Evolutionary conservation across 352 stramenopile species (phyloP), one percentile per base, ranked within the genome.

Genomic region (Pythium brassicae): DNA sequence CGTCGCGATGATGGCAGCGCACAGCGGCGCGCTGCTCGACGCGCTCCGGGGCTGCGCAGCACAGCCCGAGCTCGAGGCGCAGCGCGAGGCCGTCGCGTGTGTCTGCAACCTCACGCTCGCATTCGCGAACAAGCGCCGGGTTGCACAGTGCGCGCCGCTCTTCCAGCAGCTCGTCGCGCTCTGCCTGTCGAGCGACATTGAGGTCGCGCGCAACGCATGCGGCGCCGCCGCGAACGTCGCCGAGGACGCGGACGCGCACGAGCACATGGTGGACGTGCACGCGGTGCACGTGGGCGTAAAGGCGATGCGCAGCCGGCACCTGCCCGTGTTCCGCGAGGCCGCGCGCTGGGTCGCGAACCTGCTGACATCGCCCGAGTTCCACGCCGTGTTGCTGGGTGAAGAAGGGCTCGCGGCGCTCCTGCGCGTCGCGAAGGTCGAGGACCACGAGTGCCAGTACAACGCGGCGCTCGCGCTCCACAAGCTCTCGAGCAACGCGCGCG

Each of bases 361-460:
- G 50, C 55, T 98, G 34, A 87, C 72, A 9, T 95, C 90, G 2
- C 61, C 62, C 20, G 81, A 87, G 40, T 84, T 87, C 45, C 93
- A 98, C 62, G 47, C 65, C 15, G 54, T 86, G 40, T 77, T 98
- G 57, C 63, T 98, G 10, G 65, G 78, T 20, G 84, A 89, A 58
- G 76, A 96, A n/a, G 95, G 93, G 0, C 68, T 98, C 53, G 34
- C 65, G n/a, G 79, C 78, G 22, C 63, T 98, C 12, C 65, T 97
- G 40, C 72, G 83, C 39, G 75, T 98, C 19, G 89, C 92, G 15
- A 92, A 91, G 62, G 76, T 89, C 44, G 90, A 98, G 47, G 76
- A 95, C 63, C 78, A 97, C 61, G 93, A 95, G 67, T 94, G 90
- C 59, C 80, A 94, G 53, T 96, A 94, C 63, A 96, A 97, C 66